Evolutionary conservation across 495 filamentous ascomycete genomes (phyloP).

Genomic region (Cenococcum geophilum): DNA sequence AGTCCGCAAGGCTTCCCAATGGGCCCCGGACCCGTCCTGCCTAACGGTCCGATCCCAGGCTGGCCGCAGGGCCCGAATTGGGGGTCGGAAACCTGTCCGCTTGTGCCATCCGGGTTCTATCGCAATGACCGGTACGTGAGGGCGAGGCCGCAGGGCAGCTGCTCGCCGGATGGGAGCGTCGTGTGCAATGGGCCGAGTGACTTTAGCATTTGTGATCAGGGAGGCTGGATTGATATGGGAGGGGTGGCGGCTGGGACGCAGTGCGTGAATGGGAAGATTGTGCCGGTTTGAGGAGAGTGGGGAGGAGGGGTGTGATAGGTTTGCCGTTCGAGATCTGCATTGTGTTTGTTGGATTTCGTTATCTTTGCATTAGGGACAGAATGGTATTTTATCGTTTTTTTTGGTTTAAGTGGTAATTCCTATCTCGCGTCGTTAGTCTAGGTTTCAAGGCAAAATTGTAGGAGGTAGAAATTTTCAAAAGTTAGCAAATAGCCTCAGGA

Average conservation of each 20-base stretch:
- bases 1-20: not conserved
- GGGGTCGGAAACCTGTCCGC: not conserved
- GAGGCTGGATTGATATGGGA: slow-evolving; percentile 1
- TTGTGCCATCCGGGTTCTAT: not conserved
- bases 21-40: not conserved
- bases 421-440: too few species aligned
- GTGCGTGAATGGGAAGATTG: slow-evolving; percentile 5
- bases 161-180: slow-evolving; percentile 13
- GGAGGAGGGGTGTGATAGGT: not conserved
- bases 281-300: not conserved
- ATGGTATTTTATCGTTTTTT: too few species aligned
- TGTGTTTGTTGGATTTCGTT: too few species aligned
- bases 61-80: not conserved
- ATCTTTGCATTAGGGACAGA: too few species aligned
- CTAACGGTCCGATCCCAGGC: not conserved
- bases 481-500: too few species aligned
- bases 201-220: not conserved
- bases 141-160: slow-evolving; percentile 2
- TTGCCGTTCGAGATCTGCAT: not conserved
- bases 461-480: too few species aligned
- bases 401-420: too few species aligned
- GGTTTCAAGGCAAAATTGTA: too few species aligned
- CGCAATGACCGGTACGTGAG: not conserved
- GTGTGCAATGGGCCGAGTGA: not conserved
- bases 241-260: not conserved